Evolutionary conservation across 2,329 filamentous ascomycete genomes (phyloP), one percentile per base, ranked within the genome.

Genomic region (Laburnicola sp.): DNA sequence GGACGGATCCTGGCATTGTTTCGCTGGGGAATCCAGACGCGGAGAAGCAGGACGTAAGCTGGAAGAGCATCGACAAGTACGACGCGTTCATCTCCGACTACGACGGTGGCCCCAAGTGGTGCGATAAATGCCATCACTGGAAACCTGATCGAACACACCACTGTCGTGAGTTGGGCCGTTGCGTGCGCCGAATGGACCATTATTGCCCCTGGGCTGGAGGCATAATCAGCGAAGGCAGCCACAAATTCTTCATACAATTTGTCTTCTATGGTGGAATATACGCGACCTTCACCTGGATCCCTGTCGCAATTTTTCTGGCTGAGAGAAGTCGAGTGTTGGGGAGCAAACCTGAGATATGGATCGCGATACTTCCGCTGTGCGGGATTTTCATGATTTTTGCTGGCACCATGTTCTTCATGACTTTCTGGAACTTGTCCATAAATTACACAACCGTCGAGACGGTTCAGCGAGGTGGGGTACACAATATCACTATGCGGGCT

Each of bases 201-300:
- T 94, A 92, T 64, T 97, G 93, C 66, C 93, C 93, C 0, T 97
- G 86, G 84, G 92, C 96, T n/a, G 93, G 93, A 3, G 94, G 93
- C 21, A 88, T 96, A 58, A 86, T 97, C 7, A 88, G 86, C 0
- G 92, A 97, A 70, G 91, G 84, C 1, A 78, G 87, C 2, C 92
- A 93, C 76, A 97, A 97, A 64, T 96, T 89, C 73, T 97, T 97
- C 66, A 77, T 91, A 7, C 93, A 97, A 60, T 96, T 97, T 66
- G 85, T 86, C 11, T 80, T 83, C 36, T 96, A 93, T 69, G 84
- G 85, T 1, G 75, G 83, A 3, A 62, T 90, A 3, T 89, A 86
- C 61, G 91, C 86, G 58, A 71, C 78, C 2, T 82, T 89, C 51
- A 74, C 82, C 7, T 73, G 95, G 43, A 81, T 85, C 22, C 78